Evolutionary conservation across 257 asterid genomes (phyloP).

Genomic region (Anisodus acutangulus): DNA sequence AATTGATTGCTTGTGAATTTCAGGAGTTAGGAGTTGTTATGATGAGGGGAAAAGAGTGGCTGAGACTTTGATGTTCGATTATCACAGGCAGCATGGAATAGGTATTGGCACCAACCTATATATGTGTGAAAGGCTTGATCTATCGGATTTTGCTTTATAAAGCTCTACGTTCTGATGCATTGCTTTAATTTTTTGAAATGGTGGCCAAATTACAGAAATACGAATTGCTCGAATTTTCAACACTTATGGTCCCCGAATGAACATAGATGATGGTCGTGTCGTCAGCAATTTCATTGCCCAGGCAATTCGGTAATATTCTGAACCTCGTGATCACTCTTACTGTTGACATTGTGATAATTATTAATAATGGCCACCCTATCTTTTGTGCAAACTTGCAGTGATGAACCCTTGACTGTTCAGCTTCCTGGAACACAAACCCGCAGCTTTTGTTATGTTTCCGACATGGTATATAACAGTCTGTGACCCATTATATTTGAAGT

Average conservation of each 20-base stretch:
- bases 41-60: constrained; percentile 98
- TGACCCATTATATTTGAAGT: no score
- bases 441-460: constrained; percentile 94
- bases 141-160: neutral
- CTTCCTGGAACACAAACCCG: constrained; percentile 98
- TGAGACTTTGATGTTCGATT: constrained; percentile 96
- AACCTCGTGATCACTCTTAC: neutral
- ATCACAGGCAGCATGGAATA: constrained; percentile 94
- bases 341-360: constrained; percentile 26
- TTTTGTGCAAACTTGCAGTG: constrained; percentile 48
- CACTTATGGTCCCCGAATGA: constrained; percentile 98
- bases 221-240: constrained; percentile 95
- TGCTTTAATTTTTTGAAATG: neutral
- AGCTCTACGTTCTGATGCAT: constrained; percentile 1
- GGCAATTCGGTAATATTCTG: constrained; percentile 75
- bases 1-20: constrained; percentile 29
- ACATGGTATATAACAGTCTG: constrained; percentile 57
- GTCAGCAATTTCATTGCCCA: constrained; percentile 98
- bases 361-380: neutral
- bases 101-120: constrained; percentile 46
- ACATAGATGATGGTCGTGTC: constrained; percentile 97
- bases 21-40: constrained; percentile 97
- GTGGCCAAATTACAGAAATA: constrained; percentile 57
- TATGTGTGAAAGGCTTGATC: neutral
- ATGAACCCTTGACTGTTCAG: constrained; percentile 94